Conservation (phyloP, 345 rosid genomes). For the Arabidopsis suecica region DNA sequence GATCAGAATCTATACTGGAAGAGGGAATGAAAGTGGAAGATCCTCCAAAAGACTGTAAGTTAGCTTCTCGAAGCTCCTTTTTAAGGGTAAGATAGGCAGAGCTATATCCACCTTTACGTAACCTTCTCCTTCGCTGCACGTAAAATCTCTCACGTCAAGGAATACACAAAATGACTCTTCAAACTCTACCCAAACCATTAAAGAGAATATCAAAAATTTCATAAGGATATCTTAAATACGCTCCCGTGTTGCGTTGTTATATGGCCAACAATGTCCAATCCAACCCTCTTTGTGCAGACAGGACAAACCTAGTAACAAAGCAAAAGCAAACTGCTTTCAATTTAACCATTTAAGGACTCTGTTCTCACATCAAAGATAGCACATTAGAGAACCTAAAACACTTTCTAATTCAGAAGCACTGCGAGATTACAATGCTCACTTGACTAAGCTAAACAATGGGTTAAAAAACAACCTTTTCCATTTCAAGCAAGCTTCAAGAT, state of each 20-base stretch:
- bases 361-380: background rate
- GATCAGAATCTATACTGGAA: constrained; percentile 81
- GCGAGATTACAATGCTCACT: background rate
- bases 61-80: constrained; percentile 83
- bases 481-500: constrained; percentile 1
- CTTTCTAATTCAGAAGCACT: background rate
- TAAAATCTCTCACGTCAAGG: constrained; percentile 61
- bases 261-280: constrained; percentile 71
- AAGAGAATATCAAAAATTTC: background rate
- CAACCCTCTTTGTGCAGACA: constrained; percentile 71
- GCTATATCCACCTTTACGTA: constrained; percentile 61
- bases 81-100: constrained; percentile 55
- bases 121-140: constrained; percentile 74
- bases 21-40: constrained; percentile 67
- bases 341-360: background rate
- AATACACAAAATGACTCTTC: constrained; percentile 25
- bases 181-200: background rate
- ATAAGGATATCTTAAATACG: constrained; percentile 72
- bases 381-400: background rate
- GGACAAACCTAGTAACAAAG: constrained; percentile 61
- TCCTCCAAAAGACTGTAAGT: constrained; percentile 73
- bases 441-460: background rate
- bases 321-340: background rate
- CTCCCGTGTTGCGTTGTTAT: constrained; percentile 73
- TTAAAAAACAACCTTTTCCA: background rate